Percentiles rank a stretch among this genome's conserved stretches.
phyloP scores from a whole-genome alignment of 352 stramenopile species.

The Globisporangium acanthophoron region DNA sequence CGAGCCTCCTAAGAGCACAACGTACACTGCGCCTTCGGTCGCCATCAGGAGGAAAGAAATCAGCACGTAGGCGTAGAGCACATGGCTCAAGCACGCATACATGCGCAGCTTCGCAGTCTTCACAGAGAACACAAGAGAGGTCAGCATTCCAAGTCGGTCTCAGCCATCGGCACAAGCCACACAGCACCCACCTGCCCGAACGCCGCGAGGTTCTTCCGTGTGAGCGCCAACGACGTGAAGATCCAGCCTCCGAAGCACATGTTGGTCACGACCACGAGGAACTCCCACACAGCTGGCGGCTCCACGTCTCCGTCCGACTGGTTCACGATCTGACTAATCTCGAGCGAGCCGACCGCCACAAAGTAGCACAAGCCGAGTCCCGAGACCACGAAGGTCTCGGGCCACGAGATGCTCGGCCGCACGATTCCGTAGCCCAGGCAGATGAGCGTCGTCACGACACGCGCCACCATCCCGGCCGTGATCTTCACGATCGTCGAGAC shows the following conservation, averaged over 20 bases:
- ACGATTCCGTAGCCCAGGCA: constrained; percentile 82
- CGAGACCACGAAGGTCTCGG: constrained; percentile 69
- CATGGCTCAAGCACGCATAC: constrained; percentile 54
- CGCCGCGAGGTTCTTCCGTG: constrained; percentile 68
- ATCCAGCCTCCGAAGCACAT: constrained; percentile 83
- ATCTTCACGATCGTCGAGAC: constrained; percentile 75
- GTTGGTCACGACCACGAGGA: constrained; percentile 75
- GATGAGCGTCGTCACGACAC: constrained; percentile 70
- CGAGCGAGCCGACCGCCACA: constrained; percentile 63
- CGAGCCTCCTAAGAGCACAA: not conserved
- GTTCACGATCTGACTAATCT: constrained; percentile 77
- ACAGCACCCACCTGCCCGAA: constrained; percentile 59
- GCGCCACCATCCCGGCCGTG: constrained; percentile 62
- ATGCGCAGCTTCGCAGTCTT: constrained; percentile 72
- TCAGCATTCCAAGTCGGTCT: not conserved
- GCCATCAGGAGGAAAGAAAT: constrained; percentile 73
- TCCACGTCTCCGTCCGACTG: constrained; percentile 59
- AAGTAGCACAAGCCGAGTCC: constrained; percentile 80
- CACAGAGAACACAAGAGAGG: not conserved
- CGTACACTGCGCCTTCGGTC: constrained; percentile 75
- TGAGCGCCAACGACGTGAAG: constrained; percentile 72
- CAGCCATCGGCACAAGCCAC: not conserved
- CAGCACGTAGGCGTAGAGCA: constrained; percentile 59
- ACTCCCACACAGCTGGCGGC: constrained; percentile 70
- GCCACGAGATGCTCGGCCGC: constrained; percentile 60